A percentile compares a stretch with the other conserved stretches of the same genome.
These are phyloP conservation scores for Botrytis tulipae DNA, from an alignment of 2,329 filamentous ascomycete species.

Conservation along the genomic window DNA sequence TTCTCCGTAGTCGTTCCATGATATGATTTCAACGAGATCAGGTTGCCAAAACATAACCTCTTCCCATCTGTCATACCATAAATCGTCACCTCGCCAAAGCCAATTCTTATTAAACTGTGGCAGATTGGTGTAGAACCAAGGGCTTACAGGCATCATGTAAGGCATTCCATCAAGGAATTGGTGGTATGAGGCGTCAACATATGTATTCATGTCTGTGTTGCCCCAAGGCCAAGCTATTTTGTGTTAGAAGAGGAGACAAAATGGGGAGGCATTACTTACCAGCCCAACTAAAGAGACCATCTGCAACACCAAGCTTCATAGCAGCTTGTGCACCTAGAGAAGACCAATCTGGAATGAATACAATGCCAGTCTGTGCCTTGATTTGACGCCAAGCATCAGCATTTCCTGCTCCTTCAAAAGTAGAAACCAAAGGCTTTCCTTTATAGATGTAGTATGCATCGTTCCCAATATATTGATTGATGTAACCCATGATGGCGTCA, in stretches of 20 bases:
- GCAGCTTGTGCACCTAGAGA: slow-evolving; percentile 7
- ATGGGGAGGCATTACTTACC: background rate
- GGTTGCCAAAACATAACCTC: slow-evolving; percentile 43
- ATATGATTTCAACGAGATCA: slow-evolving; percentile 45
- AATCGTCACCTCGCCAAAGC: slow-evolving; percentile 43
- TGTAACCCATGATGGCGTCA: background rate
- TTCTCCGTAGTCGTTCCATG: slow-evolving; percentile 53
- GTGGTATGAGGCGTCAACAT: slow-evolving; percentile 25
- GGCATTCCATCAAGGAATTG: slow-evolving; percentile 24
- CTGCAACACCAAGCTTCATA: background rate
- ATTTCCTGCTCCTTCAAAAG: slow-evolving; percentile 1
- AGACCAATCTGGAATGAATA: slow-evolving; percentile 14
- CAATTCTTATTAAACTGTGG: slow-evolving; percentile 43
- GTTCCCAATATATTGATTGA: background rate
- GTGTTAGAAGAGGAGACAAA: background rate
- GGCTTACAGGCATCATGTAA: slow-evolving; percentile 36
- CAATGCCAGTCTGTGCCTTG: background rate
- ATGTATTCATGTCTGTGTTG: slow-evolving; percentile 26
- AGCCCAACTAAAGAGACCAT: slow-evolving; percentile 12
- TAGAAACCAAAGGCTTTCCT: slow-evolving; percentile 9
- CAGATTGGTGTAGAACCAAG: slow-evolving; percentile 39
- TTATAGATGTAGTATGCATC: background rate
- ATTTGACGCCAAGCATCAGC: slow-evolving; percentile 1
- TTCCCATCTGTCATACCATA: slow-evolving; percentile 44
- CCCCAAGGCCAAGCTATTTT: slow-evolving; percentile 26